phyloP scores from a whole-genome alignment of 2,329 filamentous ascomycete genomes.

The Pseudocercospora fijiensis region DNA sequence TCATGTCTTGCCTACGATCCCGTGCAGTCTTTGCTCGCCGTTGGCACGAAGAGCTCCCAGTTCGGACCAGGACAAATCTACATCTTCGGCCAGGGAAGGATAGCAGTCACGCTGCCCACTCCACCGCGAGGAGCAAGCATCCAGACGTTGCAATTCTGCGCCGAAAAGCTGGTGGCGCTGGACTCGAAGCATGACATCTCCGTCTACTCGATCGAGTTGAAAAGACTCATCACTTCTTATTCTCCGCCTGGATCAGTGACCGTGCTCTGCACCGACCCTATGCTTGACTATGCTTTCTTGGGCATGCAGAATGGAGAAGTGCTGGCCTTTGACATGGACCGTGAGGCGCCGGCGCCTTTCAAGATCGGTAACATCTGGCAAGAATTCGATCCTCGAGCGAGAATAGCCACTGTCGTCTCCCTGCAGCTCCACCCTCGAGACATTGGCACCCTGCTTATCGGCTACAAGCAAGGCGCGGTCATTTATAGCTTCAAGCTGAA shows the following conservation, averaged over 20 bases:
- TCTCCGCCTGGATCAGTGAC: conserved; percentile 75
- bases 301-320: conserved; percentile 69
- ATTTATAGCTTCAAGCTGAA: conserved; percentile 96
- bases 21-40: conserved; percentile 85
- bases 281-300: conserved; percentile 89
- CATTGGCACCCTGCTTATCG: conserved; percentile 85
- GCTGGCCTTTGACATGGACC: conserved; percentile 88
- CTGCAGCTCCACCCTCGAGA: conserved; percentile 87
- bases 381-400: conserved; percentile 66
- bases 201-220: conserved; percentile 76
- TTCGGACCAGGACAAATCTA: conserved; percentile 87
- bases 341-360: conserved; percentile 72
- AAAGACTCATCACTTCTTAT: conserved; percentile 65
- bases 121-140: conserved; percentile 69
- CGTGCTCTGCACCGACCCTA: conserved; percentile 76
- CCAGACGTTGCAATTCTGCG: conserved; percentile 76
- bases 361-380: conserved; percentile 85
- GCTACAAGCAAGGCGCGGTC: conserved; percentile 83
- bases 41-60: conserved; percentile 84
- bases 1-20: conserved; percentile 89
- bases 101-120: conserved; percentile 71
- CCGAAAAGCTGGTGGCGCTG: conserved; percentile 78
- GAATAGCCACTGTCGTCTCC: conserved; percentile 66
- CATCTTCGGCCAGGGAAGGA: conserved; percentile 77
- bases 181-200: conserved; percentile 83